A percentile compares a stretch with the other conserved stretches of the same genome.
Evolutionary conservation across 345 rosid species (phyloP).

Genomic region (Pelargonium nanum): DNA sequence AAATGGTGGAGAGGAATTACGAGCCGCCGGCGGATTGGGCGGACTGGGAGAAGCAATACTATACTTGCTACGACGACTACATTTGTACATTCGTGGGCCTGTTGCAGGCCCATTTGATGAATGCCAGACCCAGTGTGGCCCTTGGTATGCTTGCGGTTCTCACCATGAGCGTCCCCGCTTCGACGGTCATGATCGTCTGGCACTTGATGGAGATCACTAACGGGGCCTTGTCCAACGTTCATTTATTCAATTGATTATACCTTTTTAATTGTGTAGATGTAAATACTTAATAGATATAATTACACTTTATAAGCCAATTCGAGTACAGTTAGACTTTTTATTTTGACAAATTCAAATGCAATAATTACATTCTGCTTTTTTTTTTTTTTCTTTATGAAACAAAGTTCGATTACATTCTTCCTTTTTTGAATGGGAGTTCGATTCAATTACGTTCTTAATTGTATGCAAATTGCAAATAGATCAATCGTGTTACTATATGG

Average conservation of each 20-base stretch:
- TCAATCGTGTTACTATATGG: too few relatives aligned
- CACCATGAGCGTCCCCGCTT: conserved; percentile 12
- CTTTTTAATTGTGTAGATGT: neutral
- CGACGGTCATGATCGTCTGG: conserved; percentile 8
- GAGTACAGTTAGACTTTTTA: too few relatives aligned
- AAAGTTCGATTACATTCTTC: too few relatives aligned
- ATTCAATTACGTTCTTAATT: too few relatives aligned
- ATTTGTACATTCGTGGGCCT: conserved; percentile 24
- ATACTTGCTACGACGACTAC: conserved; percentile 14
- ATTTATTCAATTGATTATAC: neutral
- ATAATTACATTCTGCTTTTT: too few relatives aligned
- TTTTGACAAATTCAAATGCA: too few relatives aligned
- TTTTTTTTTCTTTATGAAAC: too few relatives aligned
- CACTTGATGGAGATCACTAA: conserved; percentile 4
- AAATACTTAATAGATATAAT: too few relatives aligned
- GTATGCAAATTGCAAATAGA: too few relatives aligned
- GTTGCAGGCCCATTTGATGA: conserved; percentile 34
- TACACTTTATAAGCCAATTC: too few relatives aligned
- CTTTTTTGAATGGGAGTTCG: too few relatives aligned
- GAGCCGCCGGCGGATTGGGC: conserved; percentile 30
- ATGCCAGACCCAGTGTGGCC: conserved; percentile 34
- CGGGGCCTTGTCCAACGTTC: conserved; percentile 4
- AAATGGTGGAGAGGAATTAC: conserved; percentile 19
- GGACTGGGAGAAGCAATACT: conserved; percentile 42
- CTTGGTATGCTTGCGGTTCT: conserved; percentile 19